Conservation (phyloP, 1,139 yeast species). For the Debaryomyces udenii region DNA sequence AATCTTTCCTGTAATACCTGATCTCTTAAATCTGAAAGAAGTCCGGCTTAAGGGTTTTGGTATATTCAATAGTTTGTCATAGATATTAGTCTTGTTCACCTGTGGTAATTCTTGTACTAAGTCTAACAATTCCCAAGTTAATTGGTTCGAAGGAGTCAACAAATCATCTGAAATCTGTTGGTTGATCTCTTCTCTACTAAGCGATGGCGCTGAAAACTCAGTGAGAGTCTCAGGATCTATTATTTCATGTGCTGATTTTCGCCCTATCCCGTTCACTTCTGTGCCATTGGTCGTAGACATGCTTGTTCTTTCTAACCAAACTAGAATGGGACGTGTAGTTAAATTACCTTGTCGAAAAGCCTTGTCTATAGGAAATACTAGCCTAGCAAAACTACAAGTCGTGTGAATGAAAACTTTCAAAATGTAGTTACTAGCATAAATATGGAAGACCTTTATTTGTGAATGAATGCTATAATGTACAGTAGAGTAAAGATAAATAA, state of each 20-base stretch:
- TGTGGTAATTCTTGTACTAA: conserved; percentile 51
- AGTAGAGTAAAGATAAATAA: conserved; percentile 8
- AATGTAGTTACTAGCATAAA: neutral
- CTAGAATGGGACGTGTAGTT: too few relatives aligned
- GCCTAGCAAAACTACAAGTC: conserved; percentile 1
- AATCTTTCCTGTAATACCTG: conserved; percentile 75
- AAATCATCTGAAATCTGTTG: conserved; percentile 24
- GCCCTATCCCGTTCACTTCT: neutral
- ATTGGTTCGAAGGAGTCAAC: conserved; percentile 51
- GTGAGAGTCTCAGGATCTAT: conserved; percentile 7
- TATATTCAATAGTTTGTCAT: conserved; percentile 46
- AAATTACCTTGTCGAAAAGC: too few relatives aligned
- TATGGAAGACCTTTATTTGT: conserved; percentile 1
- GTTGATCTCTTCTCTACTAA: conserved; percentile 7
- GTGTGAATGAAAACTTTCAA: conserved; percentile 1
- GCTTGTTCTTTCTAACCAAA: neutral
- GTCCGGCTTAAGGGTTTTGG: conserved; percentile 63
- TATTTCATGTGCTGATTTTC: neutral
- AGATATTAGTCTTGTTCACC: conserved; percentile 32
- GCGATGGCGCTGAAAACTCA: neutral
- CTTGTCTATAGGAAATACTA: too few relatives aligned
- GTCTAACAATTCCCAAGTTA: conserved; percentile 64
- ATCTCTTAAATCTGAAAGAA: conserved; percentile 61
- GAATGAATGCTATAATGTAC: conserved; percentile 8
- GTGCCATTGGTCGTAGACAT: conserved; percentile 1